Conservation (phyloP, 176 grass and related monocot species). For the Phyllostachys edulis region DNA sequence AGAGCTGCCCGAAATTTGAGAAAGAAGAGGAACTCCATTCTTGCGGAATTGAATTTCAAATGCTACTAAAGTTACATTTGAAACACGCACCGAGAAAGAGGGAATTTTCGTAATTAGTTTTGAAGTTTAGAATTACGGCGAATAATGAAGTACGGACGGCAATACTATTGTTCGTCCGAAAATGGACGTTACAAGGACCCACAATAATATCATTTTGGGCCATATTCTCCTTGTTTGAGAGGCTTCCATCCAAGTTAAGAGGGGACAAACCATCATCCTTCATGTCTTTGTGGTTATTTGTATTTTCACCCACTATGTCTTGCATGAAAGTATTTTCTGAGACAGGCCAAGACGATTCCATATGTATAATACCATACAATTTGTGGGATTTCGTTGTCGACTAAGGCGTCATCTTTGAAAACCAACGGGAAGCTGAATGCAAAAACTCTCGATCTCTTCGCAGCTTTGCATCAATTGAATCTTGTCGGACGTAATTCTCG, state of each 20-base stretch:
- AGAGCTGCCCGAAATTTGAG: too few species aligned
- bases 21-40: too few species aligned
- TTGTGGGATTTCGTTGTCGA: not conserved
- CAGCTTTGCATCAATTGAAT: constrained; percentile 16
- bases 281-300: not conserved
- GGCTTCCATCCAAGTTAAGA: constrained; percentile 32
- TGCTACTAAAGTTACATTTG: too few species aligned
- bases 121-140: too few species aligned
- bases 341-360: not conserved
- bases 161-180: too few species aligned
- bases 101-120: too few species aligned
- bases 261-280: not conserved
- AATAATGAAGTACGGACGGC: too few species aligned
- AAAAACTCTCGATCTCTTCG: constrained; percentile 1
- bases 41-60: too few species aligned
- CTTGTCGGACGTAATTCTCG: constrained; percentile 16
- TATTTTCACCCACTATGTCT: constrained; percentile 21
- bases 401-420: constrained; percentile 8
- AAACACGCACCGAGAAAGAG: too few species aligned
- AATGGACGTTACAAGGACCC: too few species aligned
- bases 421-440: not conserved
- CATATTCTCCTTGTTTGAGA: constrained; percentile 42
- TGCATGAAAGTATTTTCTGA: constrained; percentile 31
- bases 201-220: not conserved
- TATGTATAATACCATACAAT: not conserved